Percentiles rank a stretch among this genome's conserved stretches.
These are phyloP conservation scores for Stemphylium vesicarium DNA, from an alignment of 2,329 filamentous ascomycete species.

Conservation along the genomic window DNA sequence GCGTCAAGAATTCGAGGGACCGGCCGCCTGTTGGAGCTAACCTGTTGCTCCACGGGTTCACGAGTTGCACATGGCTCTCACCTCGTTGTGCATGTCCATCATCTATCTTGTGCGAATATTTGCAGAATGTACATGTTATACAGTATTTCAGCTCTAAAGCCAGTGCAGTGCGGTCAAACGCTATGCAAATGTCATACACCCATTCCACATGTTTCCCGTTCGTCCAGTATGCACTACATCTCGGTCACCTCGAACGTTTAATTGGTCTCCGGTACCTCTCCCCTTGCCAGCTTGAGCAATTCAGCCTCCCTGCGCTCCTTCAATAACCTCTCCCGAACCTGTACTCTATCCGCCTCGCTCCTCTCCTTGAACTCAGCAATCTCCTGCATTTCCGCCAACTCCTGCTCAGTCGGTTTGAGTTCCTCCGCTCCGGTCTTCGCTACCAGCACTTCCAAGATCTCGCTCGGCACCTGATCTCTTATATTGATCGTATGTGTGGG, in stretches of 20 bases:
- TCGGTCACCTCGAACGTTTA: slow-evolving; percentile 1
- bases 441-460: slow-evolving; percentile 70
- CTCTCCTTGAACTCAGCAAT: slow-evolving; percentile 62
- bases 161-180: neutral
- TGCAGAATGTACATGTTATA: slow-evolving; percentile 13
- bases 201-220: neutral
- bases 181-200: neutral
- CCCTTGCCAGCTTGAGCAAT: slow-evolving; percentile 62
- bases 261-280: slow-evolving; percentile 17
- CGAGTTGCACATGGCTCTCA: neutral
- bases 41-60: neutral
- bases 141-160: slow-evolving; percentile 2
- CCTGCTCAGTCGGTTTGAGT: slow-evolving; percentile 65
- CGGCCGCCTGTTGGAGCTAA: neutral
- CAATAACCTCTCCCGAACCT: slow-evolving; percentile 60
- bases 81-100: neutral
- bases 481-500: slow-evolving; percentile 60
- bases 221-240: neutral
- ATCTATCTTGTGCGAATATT: neutral
- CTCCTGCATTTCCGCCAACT: slow-evolving; percentile 64
- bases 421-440: slow-evolving; percentile 65
- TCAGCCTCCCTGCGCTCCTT: slow-evolving; percentile 68
- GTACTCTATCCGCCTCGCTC: slow-evolving; percentile 62
- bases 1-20: neutral
- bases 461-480: slow-evolving; percentile 64